phyloP scores from a whole-genome alignment of 2,329 filamentous ascomycete genomes.

The Emmonsiellopsis sp. region DNA sequence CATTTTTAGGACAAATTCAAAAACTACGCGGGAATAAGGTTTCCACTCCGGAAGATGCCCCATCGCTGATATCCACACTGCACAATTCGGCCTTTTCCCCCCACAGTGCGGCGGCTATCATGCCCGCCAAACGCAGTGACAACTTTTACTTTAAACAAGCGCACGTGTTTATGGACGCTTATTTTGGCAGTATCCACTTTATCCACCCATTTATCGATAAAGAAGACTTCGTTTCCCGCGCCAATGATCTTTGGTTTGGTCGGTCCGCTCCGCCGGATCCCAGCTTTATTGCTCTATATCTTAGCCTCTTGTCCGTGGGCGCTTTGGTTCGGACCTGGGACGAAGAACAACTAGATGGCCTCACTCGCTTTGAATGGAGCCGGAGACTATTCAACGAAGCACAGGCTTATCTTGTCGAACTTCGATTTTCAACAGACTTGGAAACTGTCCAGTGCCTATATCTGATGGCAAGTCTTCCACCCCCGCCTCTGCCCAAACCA shows the following conservation, averaged over 20 bases:
- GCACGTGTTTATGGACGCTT: conserved; percentile 37
- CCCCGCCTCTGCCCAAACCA: background rate
- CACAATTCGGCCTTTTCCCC: conserved; percentile 39
- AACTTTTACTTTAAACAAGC: conserved; percentile 38
- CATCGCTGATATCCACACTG: conserved; percentile 35
- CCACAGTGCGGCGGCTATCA: background rate
- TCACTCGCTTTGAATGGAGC: conserved; percentile 39
- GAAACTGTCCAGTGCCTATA: conserved; percentile 42
- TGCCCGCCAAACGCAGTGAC: conserved; percentile 15
- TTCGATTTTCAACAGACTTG: conserved; percentile 37
- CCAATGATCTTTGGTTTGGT: conserved; percentile 36
- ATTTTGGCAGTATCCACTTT: conserved; percentile 41
- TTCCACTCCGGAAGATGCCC: conserved; percentile 16
- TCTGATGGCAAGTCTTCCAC: conserved; percentile 28
- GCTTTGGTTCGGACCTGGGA: conserved; percentile 37
- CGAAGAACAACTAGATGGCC: conserved; percentile 33
- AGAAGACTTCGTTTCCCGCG: conserved; percentile 33
- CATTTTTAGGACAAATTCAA: conserved; percentile 35
- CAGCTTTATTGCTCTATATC: conserved; percentile 40
- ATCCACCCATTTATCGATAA: conserved; percentile 42
- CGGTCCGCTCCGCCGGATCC: conserved; percentile 19
- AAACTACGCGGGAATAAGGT: conserved; percentile 16
- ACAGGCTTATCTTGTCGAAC: conserved; percentile 27
- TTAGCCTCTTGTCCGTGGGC: conserved; percentile 39
- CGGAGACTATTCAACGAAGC: conserved; percentile 38